Evolutionary conservation across 2,329 filamentous ascomycete species (phyloP).

Genomic region (Zymoseptoria brevis): DNA sequence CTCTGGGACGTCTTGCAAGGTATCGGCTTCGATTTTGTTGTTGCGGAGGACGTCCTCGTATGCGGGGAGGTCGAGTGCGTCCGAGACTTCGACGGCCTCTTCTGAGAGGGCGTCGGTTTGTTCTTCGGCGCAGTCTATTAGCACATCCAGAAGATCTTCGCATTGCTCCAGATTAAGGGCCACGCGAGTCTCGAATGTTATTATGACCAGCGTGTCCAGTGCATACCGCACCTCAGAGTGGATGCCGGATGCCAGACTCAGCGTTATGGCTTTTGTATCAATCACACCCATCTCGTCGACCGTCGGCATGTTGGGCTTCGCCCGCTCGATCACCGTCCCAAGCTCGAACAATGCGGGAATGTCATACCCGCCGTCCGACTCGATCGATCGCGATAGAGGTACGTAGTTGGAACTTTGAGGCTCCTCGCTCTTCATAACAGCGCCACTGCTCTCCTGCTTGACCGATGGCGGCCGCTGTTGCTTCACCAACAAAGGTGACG

Average conservation of each 20-base stretch:
- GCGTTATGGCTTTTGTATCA: constrained; percentile 81
- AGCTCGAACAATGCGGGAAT: constrained; percentile 56
- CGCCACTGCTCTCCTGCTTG: constrained; percentile 21
- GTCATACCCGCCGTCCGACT: constrained; percentile 59
- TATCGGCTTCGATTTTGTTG: constrained; percentile 66
- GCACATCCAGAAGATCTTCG: constrained; percentile 78
- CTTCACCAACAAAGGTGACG: constrained; percentile 24
- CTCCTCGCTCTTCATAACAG: constrained; percentile 29
- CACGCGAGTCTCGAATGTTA: constrained; percentile 58
- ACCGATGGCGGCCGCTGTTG: constrained; percentile 23
- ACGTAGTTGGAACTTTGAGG: constrained; percentile 27
- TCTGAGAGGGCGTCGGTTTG: constrained; percentile 80
- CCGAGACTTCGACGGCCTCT: constrained; percentile 74
- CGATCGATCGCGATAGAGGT: constrained; percentile 19
- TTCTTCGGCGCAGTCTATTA: constrained; percentile 85
- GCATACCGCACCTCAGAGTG: constrained; percentile 83
- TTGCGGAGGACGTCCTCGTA: constrained; percentile 83
- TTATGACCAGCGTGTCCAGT: constrained; percentile 69
- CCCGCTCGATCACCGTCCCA: constrained; percentile 57
- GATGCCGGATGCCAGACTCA: constrained; percentile 83
- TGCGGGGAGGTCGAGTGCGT: constrained; percentile 70
- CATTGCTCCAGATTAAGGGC: constrained; percentile 65
- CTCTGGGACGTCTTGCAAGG: constrained; percentile 61
- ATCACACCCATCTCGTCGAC: constrained; percentile 76
- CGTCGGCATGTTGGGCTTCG: constrained; percentile 67